phyloP scores from a whole-genome alignment of 768 basidiomycete genomes.

The Termitomyces bulborhizus region DNA sequence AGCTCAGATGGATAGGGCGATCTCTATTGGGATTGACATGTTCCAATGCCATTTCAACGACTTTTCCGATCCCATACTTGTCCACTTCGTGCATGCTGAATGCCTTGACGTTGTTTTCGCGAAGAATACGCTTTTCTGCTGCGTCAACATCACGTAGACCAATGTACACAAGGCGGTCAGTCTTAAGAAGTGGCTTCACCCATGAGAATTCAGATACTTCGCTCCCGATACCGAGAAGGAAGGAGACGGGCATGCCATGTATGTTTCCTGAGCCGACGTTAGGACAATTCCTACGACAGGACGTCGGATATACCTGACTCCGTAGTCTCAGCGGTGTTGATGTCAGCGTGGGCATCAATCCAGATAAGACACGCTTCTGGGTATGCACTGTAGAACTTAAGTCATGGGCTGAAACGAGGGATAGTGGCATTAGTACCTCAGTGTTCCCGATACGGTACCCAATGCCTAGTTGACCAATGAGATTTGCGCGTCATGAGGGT shows the following conservation, averaged over 20 bases:
- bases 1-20: conserved; percentile 89
- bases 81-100: conserved; percentile 93
- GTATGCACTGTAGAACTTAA: conserved; percentile 40
- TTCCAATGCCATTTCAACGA: conserved; percentile 95
- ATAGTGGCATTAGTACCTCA: conserved; percentile 43
- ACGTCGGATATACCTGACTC: conserved; percentile 46
- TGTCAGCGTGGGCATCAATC: conserved; percentile 97
- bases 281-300: conserved; percentile 5
- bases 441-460: conserved; percentile 91
- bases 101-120: conserved; percentile 73
- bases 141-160: conserved; percentile 91
- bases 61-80: conserved; percentile 87
- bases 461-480: conserved; percentile 45
- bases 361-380: conserved; percentile 87
- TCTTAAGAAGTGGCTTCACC: conserved; percentile 58
- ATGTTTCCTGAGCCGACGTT: conserved; percentile 63
- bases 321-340: conserved; percentile 85
- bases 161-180: conserved; percentile 88
- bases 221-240: conserved; percentile 63
- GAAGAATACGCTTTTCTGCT: conserved; percentile 84
- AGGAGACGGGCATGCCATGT: conserved; percentile 97
- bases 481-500: conserved; percentile 1
- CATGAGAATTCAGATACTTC: conserved; percentile 39
- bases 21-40: conserved; percentile 84
- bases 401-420: background rate